Evolutionary conservation across 2,329 filamentous ascomycete species (phyloP), one percentile per base, ranked within the genome.

Genomic region (Fusarium scirpi): DNA sequence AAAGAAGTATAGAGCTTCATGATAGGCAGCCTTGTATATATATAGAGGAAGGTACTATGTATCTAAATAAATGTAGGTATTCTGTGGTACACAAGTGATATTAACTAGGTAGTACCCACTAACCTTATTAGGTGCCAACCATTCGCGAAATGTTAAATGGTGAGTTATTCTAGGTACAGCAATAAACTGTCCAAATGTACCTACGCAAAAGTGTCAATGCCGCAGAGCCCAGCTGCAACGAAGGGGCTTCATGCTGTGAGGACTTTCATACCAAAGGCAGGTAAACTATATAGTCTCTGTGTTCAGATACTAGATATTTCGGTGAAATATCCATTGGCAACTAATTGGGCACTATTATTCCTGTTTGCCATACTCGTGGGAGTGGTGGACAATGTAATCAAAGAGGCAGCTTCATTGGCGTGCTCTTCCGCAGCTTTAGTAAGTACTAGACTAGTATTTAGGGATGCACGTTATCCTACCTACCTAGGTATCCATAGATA

Each of bases 11-110:
- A 32, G 30, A 32, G 30, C 30, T 15, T 32, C 15, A 32, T 16
- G 15, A 32, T 32, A 32, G 15, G 30, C 13, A 32, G 30, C 30
- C 30, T 16, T 32, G 24, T 25, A 25, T 27, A 27, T 27, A 27
- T 27, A 27, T 27, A 27, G 25, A 27, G 10, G 25, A 29, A 29
- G 27, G 10, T 11, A 29, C 27, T 29, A 29, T 29, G 29, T 30
- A 30, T 30, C 12, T 30, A 13, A 11, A 25, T 25, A 27, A 30
- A 30, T 30, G 29, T 6, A 24, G 24, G 24, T 30, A 30, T 30
- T 51, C 29, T 67, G 53, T 32, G 65, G 62, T 61, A 40, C 27
- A 18, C 29, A n/a, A 38, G 30, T 18, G 22, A 51, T 41, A n/a
- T 44, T 27, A 57, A 60, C 6, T 11, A 29, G 27, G 27, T 29